Conservation (phyloP, 495 filamentous ascomycete species). For the Penicillium argentinense region DNA sequence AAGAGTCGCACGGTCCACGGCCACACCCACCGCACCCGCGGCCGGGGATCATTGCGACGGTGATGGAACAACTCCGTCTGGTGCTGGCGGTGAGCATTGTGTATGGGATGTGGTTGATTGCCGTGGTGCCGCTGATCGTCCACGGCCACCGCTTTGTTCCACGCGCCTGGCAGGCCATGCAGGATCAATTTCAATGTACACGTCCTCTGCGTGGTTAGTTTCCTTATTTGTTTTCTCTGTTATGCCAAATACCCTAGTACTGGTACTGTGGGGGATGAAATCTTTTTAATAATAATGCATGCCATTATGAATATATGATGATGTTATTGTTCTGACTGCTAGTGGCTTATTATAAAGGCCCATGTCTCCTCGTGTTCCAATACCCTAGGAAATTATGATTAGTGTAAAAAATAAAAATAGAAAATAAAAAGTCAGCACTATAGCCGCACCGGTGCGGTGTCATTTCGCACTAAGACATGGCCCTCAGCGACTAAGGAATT, state of each 20-base stretch:
- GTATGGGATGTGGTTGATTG: constrained; percentile 36
- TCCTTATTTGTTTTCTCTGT: background rate
- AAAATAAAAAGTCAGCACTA: too few relatives aligned
- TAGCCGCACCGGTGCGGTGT: constrained; percentile 37
- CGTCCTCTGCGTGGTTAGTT: constrained; percentile 10
- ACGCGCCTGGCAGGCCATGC: constrained; percentile 20
- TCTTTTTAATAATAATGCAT: background rate
- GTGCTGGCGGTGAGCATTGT: constrained; percentile 28
- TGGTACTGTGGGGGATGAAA: too few relatives aligned
- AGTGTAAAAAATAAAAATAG: too few relatives aligned
- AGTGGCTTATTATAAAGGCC: too few relatives aligned
- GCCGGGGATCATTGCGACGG: constrained; percentile 13
- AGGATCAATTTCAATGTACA: constrained; percentile 16
- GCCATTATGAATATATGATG: background rate
- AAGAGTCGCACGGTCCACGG: constrained; percentile 16
- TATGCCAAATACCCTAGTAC: constrained; percentile 1
- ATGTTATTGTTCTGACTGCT: too few relatives aligned
- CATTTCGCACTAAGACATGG: constrained; percentile 27
- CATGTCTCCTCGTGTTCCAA: too few relatives aligned
- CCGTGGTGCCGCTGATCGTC: constrained; percentile 37
- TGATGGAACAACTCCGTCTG: constrained; percentile 25
- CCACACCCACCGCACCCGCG: background rate
- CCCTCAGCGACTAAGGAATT: constrained; percentile 38
- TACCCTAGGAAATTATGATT: too few relatives aligned
- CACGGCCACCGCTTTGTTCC: constrained; percentile 33